These are phyloP conservation scores for Sordariomycetes sp. DNA, from an alignment of 2,329 filamentous ascomycete genomes.

Conservation along the genomic window DNA sequence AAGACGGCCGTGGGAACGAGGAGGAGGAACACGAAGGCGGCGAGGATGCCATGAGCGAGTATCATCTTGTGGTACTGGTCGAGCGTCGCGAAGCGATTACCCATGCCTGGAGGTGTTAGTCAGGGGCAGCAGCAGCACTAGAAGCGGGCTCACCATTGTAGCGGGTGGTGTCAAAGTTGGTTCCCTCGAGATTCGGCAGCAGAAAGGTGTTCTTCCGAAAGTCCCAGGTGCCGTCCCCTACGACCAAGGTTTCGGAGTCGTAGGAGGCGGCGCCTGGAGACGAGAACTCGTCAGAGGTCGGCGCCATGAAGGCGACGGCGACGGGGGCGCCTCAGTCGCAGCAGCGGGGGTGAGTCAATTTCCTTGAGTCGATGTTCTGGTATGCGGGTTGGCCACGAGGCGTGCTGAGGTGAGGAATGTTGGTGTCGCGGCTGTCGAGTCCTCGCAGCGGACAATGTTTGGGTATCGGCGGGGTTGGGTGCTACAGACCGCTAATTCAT, in stretches of 20 bases:
- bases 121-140: background rate
- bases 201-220: constrained; percentile 68
- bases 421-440: too few relatives aligned
- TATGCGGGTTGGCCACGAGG: background rate
- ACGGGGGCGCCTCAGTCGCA: background rate
- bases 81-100: constrained; percentile 64
- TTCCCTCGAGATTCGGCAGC: constrained; percentile 64
- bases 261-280: constrained; percentile 66
- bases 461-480: background rate
- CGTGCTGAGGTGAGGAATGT: constrained; percentile 1
- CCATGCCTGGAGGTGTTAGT: constrained; percentile 53
- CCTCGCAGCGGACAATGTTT: too few relatives aligned
- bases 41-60: constrained; percentile 62
- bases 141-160: constrained; percentile 55
- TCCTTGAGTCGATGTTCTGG: background rate
- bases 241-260: constrained; percentile 62
- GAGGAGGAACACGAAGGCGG: constrained; percentile 63
- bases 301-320: constrained; percentile 45
- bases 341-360: background rate
- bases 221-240: constrained; percentile 81
- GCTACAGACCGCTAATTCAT: background rate
- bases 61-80: constrained; percentile 64
- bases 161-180: constrained; percentile 74
- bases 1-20: constrained; percentile 68
- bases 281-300: constrained; percentile 50